Percentiles rank a stretch among this genome's conserved stretches.
Conservation (phyloP, 2,329 filamentous ascomycete genomes). For the Aureobasidium sp. region DNA sequence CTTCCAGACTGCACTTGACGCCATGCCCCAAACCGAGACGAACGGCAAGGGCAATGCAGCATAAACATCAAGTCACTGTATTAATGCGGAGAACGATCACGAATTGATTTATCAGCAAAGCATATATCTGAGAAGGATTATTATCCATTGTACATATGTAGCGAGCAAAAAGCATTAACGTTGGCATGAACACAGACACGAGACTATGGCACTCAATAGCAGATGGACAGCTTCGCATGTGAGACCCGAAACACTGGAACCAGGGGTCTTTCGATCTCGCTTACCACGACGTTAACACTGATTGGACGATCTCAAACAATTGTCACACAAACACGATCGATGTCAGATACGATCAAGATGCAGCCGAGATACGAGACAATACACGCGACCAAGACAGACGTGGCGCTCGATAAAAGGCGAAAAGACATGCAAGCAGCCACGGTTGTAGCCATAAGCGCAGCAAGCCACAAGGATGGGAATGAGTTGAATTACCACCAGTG, state of each 20-base stretch:
- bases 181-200: neutral
- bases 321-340: neutral
- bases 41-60: neutral
- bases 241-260: neutral
- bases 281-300: neutral
- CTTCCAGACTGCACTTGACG: constrained; percentile 64
- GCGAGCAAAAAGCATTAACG: neutral
- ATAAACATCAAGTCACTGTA: neutral
- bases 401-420: neutral
- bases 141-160: neutral
- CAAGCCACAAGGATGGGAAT: neutral
- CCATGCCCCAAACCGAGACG: constrained; percentile 30
- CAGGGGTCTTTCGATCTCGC: neutral
- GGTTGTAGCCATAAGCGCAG: neutral
- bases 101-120: neutral
- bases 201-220: neutral
- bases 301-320: neutral
- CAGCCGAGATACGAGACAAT: neutral
- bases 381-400: neutral
- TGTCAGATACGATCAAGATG: neutral
- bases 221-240: neutral
- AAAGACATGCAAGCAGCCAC: neutral
- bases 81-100: neutral
- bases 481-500: neutral
- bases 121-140: neutral